These are phyloP conservation scores for Euphorbia lathyris DNA, from an alignment of 345 rosid genomes.

Conservation along the genomic window DNA sequence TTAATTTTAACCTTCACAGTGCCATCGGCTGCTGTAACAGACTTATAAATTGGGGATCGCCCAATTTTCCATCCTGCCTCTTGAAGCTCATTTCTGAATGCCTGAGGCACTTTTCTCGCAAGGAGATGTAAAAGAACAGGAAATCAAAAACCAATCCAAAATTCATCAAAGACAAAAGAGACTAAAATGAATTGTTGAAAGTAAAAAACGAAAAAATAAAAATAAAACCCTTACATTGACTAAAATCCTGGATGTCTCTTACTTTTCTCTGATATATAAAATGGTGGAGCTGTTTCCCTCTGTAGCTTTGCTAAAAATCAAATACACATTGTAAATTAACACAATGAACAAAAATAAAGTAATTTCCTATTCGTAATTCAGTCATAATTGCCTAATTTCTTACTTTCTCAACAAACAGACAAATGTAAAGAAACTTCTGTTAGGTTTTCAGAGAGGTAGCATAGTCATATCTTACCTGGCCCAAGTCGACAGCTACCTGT, in stretches of 20 bases:
- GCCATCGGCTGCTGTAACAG: constrained; percentile 88
- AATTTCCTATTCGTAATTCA: no score
- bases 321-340: background rate
- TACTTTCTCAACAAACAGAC: background rate
- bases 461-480: constrained; percentile 49
- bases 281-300: constrained; percentile 95
- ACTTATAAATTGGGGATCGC: constrained; percentile 59
- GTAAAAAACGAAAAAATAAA: background rate
- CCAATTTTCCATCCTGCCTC: constrained; percentile 89
- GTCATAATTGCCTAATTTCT: no score
- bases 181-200: background rate
- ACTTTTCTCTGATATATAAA: constrained; percentile 78
- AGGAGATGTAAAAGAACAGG: background rate
- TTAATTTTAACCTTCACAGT: constrained; percentile 63
- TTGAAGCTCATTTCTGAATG: constrained; percentile 72
- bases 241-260: constrained; percentile 70
- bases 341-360: no score
- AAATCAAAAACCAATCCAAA: background rate
- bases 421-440: background rate
- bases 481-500: constrained; percentile 68
- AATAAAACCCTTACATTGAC: constrained; percentile 55
- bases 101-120: constrained; percentile 59
- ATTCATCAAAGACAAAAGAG: background rate
- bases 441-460: no score
- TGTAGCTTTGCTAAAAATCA: constrained; percentile 57